Conservation (phyloP, 768 basidiomycete genomes). For the Lyophyllum decastes region DNA sequence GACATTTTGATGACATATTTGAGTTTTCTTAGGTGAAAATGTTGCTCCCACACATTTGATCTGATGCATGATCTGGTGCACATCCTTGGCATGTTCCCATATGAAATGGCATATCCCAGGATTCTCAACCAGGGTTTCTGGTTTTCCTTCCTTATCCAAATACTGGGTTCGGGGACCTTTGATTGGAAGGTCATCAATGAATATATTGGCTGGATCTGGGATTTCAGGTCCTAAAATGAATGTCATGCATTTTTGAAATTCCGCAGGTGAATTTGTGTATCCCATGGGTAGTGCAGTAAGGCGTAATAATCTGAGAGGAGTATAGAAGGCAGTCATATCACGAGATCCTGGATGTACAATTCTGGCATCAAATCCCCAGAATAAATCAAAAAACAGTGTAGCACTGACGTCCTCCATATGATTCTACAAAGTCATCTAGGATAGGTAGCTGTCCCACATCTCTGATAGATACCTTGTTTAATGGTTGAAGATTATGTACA, state of each 20-base stretch:
- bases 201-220: constrained; percentile 25
- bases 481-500: not conserved
- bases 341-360: constrained; percentile 9
- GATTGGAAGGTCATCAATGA: constrained; percentile 32
- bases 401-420: not conserved
- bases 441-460: not conserved
- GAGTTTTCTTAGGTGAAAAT: constrained; percentile 30
- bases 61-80: constrained; percentile 22
- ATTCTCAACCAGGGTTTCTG: constrained; percentile 31
- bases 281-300: constrained; percentile 40
- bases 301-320: constrained; percentile 27
- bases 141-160: constrained; percentile 12
- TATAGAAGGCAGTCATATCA: constrained; percentile 43
- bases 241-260: constrained; percentile 20
- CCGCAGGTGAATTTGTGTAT: constrained; percentile 29
- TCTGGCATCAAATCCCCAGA: not conserved
- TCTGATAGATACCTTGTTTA: not conserved
- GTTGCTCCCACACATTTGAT: constrained; percentile 27
- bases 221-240: constrained; percentile 31
- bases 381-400: not conserved
- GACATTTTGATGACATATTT: constrained; percentile 21
- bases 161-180: constrained; percentile 23
- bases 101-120: constrained; percentile 30
- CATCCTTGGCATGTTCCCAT: constrained; percentile 29
- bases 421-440: not conserved